Conservation (phyloP, 441 rosid genomes). For the Syzygium malaccense region DNA sequence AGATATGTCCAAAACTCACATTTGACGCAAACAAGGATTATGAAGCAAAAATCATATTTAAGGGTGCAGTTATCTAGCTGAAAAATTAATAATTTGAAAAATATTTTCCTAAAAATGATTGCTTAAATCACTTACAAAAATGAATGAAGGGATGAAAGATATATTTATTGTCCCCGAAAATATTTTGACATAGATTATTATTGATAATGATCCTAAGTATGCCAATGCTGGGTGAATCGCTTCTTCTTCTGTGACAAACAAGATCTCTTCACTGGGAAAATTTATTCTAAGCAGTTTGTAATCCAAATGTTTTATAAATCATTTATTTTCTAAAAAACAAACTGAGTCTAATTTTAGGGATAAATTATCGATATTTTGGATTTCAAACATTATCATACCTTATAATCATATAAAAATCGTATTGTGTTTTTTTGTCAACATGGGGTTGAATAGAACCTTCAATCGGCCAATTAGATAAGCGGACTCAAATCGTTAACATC, state of each 20-base stretch:
- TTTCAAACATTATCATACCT: background rate
- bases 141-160: background rate
- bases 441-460: background rate
- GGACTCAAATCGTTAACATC: background rate
- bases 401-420: background rate
- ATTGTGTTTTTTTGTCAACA: no score
- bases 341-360: fast-evolving
- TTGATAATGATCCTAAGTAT: background rate
- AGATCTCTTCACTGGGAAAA: no score
- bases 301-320: fast-evolving
- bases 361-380: background rate
- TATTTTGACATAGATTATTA: background rate
- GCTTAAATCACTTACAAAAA: background rate
- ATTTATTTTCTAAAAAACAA: background rate
- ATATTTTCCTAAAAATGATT: background rate
- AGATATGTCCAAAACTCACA: background rate
- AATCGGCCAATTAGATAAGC: background rate
- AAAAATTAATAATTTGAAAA: background rate
- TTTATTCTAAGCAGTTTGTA: no score
- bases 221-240: no score
- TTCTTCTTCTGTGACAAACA: no score
- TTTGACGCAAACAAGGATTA: background rate
- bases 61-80: fast-evolving
- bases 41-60: background rate
- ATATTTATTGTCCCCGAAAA: background rate